Evolutionary conservation across 176 grass and related monocot genomes (phyloP), one percentile per base, ranked within the genome.

Genomic region (Ampelocalamus luodianensis): DNA sequence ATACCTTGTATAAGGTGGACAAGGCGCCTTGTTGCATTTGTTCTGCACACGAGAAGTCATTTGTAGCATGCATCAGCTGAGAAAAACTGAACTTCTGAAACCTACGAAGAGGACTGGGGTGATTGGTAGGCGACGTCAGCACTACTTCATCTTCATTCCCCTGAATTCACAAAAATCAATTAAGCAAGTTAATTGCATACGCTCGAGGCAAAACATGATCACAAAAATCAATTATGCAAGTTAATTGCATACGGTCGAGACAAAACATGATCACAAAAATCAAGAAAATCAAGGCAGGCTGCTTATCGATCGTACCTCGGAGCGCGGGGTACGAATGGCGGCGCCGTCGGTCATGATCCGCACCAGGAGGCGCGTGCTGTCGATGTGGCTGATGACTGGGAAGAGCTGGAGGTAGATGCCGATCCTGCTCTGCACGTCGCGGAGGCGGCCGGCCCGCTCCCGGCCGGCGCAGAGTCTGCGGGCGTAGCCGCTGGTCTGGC

Each of bases 311-410:
- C 46, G 65, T 71, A 71, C 68, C 22, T 71, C 44, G 29, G 44
- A 18, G 34, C 0, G 2, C 15, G n/a, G 43, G 0, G 32, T 20
- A 24, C 32, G 59, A 13, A 29, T 20, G 43, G 70, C 40, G 18
- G 55, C 44, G 58, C 32, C 14, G 71, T 75, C n/a, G 44, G 68
- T 40, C 20, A 84, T 75, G 10, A 84, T 71, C 8, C 59, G 82
- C 11, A 84, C 82, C 12, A 84, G 82, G 29, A 84, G 82, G 8
- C 82, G 82, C 20, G 71, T 75, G 71, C 44, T 83, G 54, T 90
- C 73, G 65, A 90, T 75, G 66, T 86, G 65, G 39, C 84, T 83
- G 72, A 87, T 72, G 49, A 90, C 58, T 12, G 84, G 89, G 55
- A 90, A 80, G 40, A 90, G 68, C 72, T 83, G 80, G 26, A 90